These are phyloP conservation scores for Firmiana major DNA, from an alignment of 345 rosid genomes.

Conservation along the genomic window DNA sequence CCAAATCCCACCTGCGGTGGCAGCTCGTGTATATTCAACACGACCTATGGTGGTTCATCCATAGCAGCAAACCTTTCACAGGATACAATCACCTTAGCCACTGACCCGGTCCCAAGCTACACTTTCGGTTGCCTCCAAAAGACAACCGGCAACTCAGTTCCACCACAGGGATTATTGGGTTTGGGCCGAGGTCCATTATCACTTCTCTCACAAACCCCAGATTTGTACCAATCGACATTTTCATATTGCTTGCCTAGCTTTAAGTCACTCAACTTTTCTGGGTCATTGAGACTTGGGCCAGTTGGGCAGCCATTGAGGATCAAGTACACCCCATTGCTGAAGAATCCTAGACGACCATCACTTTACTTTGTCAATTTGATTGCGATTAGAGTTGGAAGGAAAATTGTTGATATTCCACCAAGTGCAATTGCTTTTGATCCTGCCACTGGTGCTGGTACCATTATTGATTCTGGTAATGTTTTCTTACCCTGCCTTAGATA, in stretches of 20 bases:
- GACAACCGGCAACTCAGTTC: constrained; percentile 62
- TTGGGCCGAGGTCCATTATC: constrained; percentile 87
- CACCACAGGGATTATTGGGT: constrained; percentile 87
- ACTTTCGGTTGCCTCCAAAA: constrained; percentile 79
- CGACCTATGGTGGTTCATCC: constrained; percentile 77
- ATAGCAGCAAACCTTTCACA: constrained; percentile 63
- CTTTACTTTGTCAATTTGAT: constrained; percentile 79
- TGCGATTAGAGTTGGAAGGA: constrained; percentile 71
- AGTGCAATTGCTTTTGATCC: constrained; percentile 68
- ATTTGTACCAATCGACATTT: constrained; percentile 66
- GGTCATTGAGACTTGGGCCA: constrained; percentile 85
- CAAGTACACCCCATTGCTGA: constrained; percentile 76
- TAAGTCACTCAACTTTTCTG: constrained; percentile 70
- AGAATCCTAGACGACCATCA: constrained; percentile 75
- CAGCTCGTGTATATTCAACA: constrained; percentile 63
- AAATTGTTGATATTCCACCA: constrained; percentile 63
- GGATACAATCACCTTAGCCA: constrained; percentile 60
- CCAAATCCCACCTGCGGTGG: constrained; percentile 62
- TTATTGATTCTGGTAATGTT: constrained; percentile 78
- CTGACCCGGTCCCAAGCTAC: constrained; percentile 55
- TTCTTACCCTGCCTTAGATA: background rate
- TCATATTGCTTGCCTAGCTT: constrained; percentile 90
- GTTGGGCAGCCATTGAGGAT: constrained; percentile 64
- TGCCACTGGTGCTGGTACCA: constrained; percentile 79
- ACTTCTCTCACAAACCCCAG: constrained; percentile 68